A percentile compares a stretch with the other conserved stretches of the same genome.
phyloP scores from a whole-genome alignment of 306 rosid genomes.

The Cotoneaster glaucophyllus region DNA sequence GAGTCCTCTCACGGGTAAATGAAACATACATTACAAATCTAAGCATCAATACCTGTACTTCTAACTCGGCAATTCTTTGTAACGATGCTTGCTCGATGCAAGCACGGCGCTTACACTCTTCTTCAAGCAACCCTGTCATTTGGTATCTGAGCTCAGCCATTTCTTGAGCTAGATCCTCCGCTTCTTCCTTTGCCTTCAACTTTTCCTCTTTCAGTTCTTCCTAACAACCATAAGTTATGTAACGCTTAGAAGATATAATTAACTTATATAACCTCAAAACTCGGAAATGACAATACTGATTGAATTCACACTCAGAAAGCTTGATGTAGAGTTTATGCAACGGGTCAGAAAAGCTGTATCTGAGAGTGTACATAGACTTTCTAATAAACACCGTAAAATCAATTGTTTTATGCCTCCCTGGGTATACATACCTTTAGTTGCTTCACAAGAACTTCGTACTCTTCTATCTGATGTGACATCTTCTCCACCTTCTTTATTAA shows the following conservation, averaged over 20 bases:
- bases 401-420: neutral
- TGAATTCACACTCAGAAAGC: neutral
- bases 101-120: constrained; percentile 86
- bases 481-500: constrained; percentile 32
- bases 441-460: constrained; percentile 62
- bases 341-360: neutral
- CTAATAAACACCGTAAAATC: neutral
- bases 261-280: constrained; percentile 8
- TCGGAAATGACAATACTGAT: constrained; percentile 1
- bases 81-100: constrained; percentile 84
- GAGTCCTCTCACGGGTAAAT: neutral
- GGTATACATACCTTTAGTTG: constrained; percentile 63
- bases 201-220: constrained; percentile 72
- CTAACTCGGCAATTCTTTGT: constrained; percentile 81
- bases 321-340: neutral
- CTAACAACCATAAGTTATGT: constrained; percentile 29
- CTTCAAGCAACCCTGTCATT: constrained; percentile 76
- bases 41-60: constrained; percentile 61
- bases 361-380: neutral
- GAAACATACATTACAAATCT: constrained; percentile 4
- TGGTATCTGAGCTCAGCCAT: constrained; percentile 94
- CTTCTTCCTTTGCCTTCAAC: constrained; percentile 83
- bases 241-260: constrained; percentile 16
- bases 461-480: constrained; percentile 42
- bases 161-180: constrained; percentile 92